Evolutionary conservation across 2,329 filamentous ascomycete species (phyloP).

Genomic region (Magnaporthales sp.): DNA sequence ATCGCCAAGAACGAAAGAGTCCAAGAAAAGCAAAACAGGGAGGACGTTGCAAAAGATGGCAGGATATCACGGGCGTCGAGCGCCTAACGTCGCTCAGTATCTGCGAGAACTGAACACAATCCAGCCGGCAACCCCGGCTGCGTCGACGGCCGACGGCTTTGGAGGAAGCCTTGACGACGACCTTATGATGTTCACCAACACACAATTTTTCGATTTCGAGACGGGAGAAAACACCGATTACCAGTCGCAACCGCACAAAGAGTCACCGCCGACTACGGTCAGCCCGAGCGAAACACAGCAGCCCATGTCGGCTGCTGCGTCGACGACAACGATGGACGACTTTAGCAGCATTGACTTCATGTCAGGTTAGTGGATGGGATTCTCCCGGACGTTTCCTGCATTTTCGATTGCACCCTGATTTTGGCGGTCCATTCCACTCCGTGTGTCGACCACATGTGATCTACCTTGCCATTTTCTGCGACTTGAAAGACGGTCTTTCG

Average conservation of each 20-base stretch:
- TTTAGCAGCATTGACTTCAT: conserved; percentile 41
- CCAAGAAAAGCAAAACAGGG: background rate
- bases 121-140: conserved; percentile 44
- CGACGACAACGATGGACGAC: conserved; percentile 27
- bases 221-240: conserved; percentile 51
- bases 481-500: background rate
- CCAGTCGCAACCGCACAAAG: conserved; percentile 43
- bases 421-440: background rate
- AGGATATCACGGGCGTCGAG: conserved; percentile 64
- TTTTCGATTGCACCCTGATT: background rate
- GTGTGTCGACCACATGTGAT: background rate
- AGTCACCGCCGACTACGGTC: conserved; percentile 17
- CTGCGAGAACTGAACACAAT: conserved; percentile 67
- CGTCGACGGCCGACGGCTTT: conserved; percentile 42
- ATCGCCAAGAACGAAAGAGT: background rate
- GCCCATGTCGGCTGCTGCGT: conserved; percentile 23
- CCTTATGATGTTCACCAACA: conserved; percentile 72
- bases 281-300: conserved; percentile 1
- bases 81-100: conserved; percentile 83
- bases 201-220: conserved; percentile 75
- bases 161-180: conserved; percentile 54
- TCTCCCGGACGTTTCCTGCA: background rate
- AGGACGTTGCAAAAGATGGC: background rate
- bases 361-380: conserved; percentile 29
- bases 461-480: background rate